Base-by-base conservation (phyloP, 306 rosid species). In the Medicago lupulina region DNA sequence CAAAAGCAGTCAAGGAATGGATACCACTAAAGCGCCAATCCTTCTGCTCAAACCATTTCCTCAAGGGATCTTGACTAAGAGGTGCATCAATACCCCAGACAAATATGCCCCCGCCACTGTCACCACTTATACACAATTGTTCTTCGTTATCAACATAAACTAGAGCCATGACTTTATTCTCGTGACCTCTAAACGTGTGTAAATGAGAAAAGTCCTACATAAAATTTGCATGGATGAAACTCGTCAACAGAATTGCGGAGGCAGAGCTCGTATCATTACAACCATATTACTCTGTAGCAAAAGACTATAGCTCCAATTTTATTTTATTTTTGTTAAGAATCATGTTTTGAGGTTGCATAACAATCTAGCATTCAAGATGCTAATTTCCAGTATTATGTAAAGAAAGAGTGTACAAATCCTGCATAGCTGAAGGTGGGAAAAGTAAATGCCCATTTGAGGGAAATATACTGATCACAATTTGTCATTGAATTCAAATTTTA, bases 1-100 rank as follows among this genome's bases (percentile, higher is more conserved):
- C 73, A 11, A 83, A 89, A 83, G 80, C 80, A 80, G 85, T 72
- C 89, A 94, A 21, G 57, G 93, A 86, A 83, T 92, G 98, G 81
- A 94, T 94, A 25, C 98, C 98, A 66, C 91, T 90, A 70, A 81
- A 94, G 77, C 98, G 96, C 98, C 98, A 92, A 90, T 94, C 98
- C 82, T 90, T 92, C 80, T 82, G 82, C 77, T 94, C 98, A 11
- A 69, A 69, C 92, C 96, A 90, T 83, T 84, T 94, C 81, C 83
- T 88, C 41, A 89, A 79, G 60, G 98, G 97, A 28, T 83, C 90
- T 81, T 84, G 83, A 78, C 78, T 61, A 39, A 92, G 79, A 63
- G 97, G 91, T 57, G 67, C 17, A 83, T 80, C 63, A 69, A 85
- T 49, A 75, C 79, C 81, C 98, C 98, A 94, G 51, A 90, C 53